Base-by-base conservation (phyloP, 345 rosid genomes). In the Linum lewisii region DNA sequence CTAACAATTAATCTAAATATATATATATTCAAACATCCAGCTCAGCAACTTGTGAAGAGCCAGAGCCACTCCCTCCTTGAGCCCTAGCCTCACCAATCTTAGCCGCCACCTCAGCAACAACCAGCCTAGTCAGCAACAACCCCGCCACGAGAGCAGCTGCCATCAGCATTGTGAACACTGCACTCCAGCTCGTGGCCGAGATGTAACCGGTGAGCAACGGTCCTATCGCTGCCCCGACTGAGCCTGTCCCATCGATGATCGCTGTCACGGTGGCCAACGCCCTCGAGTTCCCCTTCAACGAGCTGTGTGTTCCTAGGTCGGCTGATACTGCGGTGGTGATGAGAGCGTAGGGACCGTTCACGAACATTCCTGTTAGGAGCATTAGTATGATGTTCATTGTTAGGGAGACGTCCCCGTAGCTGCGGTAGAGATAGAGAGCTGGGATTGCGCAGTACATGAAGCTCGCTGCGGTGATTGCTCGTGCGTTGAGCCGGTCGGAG, bases 251-350 rank as follows among this genome's bases (percentile, higher is more conserved):
- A 36, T 93, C 97, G 50, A 93, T 89, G 20, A 93, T 93, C 20
- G 99, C 97, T 2, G 97, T 87, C n/a, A 93, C 97, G 0, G 99
- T 93, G 0, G 99, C 99, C 72, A 93, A 53, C 24, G 99, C 99
- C 67, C 90, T 69, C 1, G 95, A 87, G 79, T 84, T 89, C 51
- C 99, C 99, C 59, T 73, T 78, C 58, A 93, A 60, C 6, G 97
- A 89, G 60, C 90, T 83, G 65, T 89, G 97, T n/a, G 97, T 93
- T 59, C 99, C 99, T 24, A 93, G 66, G 59, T 93, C 99, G 0
- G 99, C 86, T 0, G 99, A 89, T 51, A 93, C 99, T 0, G 99
- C 99, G 6, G 99, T 89, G 20, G 99, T 89, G 70, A 93, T 93
- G 45, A 93, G 80, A 47, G 99, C 95, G 51, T 83, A 93, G 6